Conservation (phyloP, 1,139 yeast genomes). For the Saccharomyces hybrid region DNA sequence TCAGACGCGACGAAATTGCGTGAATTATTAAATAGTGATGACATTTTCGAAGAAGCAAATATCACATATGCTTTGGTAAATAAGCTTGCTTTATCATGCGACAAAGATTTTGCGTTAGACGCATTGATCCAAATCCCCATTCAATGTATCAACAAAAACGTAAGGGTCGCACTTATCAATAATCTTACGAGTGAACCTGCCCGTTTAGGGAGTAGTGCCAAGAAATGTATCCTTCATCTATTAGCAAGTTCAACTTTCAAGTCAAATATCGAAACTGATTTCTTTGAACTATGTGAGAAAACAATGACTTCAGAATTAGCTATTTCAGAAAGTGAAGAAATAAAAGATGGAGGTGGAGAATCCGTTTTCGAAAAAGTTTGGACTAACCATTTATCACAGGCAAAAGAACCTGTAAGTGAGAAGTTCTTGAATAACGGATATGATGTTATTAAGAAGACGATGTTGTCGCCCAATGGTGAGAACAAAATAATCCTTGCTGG, state of each 20-base stretch:
- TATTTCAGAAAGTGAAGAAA: not conserved
- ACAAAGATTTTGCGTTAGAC: constrained; percentile 3
- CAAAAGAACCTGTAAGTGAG: constrained; percentile 17
- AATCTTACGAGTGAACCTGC: constrained; percentile 9
- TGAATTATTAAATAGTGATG: constrained; percentile 20
- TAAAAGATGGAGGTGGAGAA: not conserved
- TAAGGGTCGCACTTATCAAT: constrained; percentile 36
- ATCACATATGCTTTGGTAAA: constrained; percentile 30
- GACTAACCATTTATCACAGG: constrained; percentile 24
- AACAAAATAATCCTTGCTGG: not conserved
- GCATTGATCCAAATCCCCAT: constrained; percentile 37
- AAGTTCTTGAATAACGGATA: constrained; percentile 10
- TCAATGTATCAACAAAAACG: constrained; percentile 41
- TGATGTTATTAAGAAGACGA: not conserved
- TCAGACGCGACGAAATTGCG: constrained; percentile 15
- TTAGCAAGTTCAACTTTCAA: constrained; percentile 44
- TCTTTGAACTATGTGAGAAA: constrained; percentile 14
- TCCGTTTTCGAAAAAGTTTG: constrained; percentile 22
- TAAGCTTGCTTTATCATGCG: constrained; percentile 10
- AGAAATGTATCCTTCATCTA: constrained; percentile 31
- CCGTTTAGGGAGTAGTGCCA: constrained; percentile 3
- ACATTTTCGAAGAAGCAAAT: constrained; percentile 40
- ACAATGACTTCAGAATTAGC: not conserved
- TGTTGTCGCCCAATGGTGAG: constrained; percentile 7
- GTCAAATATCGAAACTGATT: constrained; percentile 44